phyloP scores from a whole-genome alignment of 768 basidiomycete species.

The Tubosaeta sp. region DNA sequence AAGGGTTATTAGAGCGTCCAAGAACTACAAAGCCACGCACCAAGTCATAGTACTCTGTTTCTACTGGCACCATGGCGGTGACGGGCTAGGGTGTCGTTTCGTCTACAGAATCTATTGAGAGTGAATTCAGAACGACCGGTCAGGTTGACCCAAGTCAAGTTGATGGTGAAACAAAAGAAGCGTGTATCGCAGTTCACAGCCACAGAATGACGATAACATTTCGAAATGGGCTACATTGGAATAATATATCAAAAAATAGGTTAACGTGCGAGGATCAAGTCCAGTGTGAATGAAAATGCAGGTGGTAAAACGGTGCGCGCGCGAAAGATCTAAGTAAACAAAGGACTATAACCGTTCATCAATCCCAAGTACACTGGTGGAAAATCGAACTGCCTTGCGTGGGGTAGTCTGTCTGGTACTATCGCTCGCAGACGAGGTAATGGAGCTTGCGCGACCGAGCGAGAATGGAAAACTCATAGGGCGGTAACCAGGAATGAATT shows the following conservation, averaged over 20 bases:
- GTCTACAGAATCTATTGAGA: slow-evolving; percentile 3
- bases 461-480: slow-evolving; percentile 35
- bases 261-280: slow-evolving; percentile 18
- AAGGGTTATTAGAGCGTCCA: background rate
- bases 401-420: slow-evolving; percentile 40
- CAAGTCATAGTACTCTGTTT: slow-evolving; percentile 86
- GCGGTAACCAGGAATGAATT: slow-evolving; percentile 44
- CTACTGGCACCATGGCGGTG: slow-evolving; percentile 74
- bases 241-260: slow-evolving; percentile 28
- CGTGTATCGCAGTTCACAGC: slow-evolving; percentile 21
- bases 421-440: slow-evolving; percentile 31
- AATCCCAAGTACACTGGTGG: slow-evolving; percentile 37
- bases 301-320: slow-evolving; percentile 14
- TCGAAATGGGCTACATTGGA: slow-evolving; percentile 27
- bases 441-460: slow-evolving; percentile 27
- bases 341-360: slow-evolving; percentile 17
- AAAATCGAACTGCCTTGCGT: slow-evolving; percentile 62
- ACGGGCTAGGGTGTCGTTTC: background rate
- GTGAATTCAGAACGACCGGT: background rate
- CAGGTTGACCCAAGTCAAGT: background rate
- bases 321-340: slow-evolving; percentile 1
- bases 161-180: slow-evolving; percentile 5
- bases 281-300: slow-evolving; percentile 15
- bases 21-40: slow-evolving; percentile 38
- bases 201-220: slow-evolving; percentile 23